phyloP scores from a whole-genome alignment of 2,329 filamentous ascomycete genomes.

The Didymosphaeria variabile region DNA sequence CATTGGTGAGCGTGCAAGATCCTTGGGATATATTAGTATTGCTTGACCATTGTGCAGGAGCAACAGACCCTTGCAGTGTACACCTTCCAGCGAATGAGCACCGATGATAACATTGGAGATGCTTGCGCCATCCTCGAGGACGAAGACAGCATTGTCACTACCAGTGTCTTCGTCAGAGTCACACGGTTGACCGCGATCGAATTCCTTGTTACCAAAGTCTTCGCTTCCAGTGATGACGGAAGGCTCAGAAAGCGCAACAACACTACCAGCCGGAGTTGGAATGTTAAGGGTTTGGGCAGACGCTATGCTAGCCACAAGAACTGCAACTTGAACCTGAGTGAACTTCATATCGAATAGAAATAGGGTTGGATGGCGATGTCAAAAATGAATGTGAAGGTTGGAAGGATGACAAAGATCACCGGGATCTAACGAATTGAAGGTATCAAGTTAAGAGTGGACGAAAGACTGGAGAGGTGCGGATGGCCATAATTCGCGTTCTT shows the following conservation, averaged over 20 bases:
- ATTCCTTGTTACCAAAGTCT: slow-evolving; percentile 33
- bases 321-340: slow-evolving; percentile 28
- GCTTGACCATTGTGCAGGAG: neutral
- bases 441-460: neutral
- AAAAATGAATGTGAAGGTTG: neutral
- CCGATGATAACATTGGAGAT: slow-evolving; percentile 63
- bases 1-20: slow-evolving; percentile 56
- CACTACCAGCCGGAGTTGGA: slow-evolving; percentile 38
- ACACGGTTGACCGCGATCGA: slow-evolving; percentile 32
- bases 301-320: slow-evolving; percentile 34
- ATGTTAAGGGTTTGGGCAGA: slow-evolving; percentile 46
- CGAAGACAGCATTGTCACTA: slow-evolving; percentile 56
- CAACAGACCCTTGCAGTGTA: slow-evolving; percentile 59
- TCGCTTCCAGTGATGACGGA: slow-evolving; percentile 31
- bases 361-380: neutral
- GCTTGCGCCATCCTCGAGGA: slow-evolving; percentile 59
- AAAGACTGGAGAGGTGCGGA: neutral
- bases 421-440: neutral
- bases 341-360: slow-evolving; percentile 29
- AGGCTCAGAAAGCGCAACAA: slow-evolving; percentile 39
- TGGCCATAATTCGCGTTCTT: neutral
- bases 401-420: neutral
- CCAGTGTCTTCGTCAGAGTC: slow-evolving; percentile 30
- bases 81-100: slow-evolving; percentile 57
- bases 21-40: slow-evolving; percentile 35